Conservation (phyloP, 257 asterid species). For the Solanum microdontum region DNA sequence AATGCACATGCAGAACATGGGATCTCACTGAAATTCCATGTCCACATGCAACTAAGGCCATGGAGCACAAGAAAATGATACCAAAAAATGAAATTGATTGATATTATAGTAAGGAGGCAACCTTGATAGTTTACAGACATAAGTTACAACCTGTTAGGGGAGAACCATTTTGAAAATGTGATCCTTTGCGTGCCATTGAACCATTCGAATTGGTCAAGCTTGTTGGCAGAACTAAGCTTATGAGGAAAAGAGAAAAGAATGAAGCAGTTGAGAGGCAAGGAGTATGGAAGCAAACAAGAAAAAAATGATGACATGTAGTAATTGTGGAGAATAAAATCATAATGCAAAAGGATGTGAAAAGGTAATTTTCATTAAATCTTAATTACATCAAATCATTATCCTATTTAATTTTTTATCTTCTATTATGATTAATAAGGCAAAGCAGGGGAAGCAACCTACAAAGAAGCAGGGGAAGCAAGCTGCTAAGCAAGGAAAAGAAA, state of each 20-base stretch:
- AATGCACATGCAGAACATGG: background rate
- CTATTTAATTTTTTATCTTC: no score
- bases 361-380: no score
- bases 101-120: background rate
- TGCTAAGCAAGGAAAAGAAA: background rate
- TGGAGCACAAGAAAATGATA: background rate
- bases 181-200: background rate
- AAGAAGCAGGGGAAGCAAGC: background rate
- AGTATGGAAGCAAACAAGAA: background rate
- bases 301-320: background rate
- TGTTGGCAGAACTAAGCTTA: no score
- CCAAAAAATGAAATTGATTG: no score
- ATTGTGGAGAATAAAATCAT: background rate
- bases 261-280: background rate
- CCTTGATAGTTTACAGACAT: background rate
- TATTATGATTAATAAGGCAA: no score
- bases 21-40: no score
- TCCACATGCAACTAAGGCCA: background rate
- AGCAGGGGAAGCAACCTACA: background rate
- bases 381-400: background rate
- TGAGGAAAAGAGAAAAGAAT: no score
- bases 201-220: no score
- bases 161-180: no score
- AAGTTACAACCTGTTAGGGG: background rate
- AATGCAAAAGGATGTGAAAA: background rate